phyloP scores from a whole-genome alignment of 495 filamentous ascomycete species.

The Xylaria grammica region DNA sequence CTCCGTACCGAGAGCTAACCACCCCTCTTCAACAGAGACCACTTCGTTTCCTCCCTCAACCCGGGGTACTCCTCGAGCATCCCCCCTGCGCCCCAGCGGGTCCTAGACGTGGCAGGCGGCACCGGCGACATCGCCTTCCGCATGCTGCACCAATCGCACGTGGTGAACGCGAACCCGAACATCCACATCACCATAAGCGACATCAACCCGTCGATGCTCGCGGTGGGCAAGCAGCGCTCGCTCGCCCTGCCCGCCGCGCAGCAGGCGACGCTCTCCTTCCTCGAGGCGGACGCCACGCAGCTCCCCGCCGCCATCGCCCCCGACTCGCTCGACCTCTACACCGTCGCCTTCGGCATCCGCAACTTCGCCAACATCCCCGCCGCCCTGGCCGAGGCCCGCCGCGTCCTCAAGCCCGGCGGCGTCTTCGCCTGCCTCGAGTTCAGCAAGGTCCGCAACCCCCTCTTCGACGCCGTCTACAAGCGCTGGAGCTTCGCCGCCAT shows the following conservation, averaged over 20 bases:
- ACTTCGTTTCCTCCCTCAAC: conserved; percentile 91
- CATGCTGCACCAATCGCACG: conserved; percentile 86
- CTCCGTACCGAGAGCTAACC: neutral
- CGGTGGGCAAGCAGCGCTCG: conserved; percentile 81
- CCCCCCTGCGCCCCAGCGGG: conserved; percentile 60
- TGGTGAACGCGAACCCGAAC: conserved; percentile 76
- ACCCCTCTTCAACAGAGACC: conserved; percentile 58
- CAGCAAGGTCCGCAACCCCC: conserved; percentile 72
- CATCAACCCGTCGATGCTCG: conserved; percentile 94
- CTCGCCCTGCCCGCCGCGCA: conserved; percentile 48
- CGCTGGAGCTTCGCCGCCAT: conserved; percentile 95
- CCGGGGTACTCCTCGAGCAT: conserved; percentile 72
- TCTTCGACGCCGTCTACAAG: conserved; percentile 90
- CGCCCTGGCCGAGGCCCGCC: conserved; percentile 79
- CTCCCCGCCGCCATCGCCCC: conserved; percentile 51
- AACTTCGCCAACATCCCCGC: conserved; percentile 90
- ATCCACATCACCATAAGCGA: conserved; percentile 88
- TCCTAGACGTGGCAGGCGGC: conserved; percentile 96
- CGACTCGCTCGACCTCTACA: conserved; percentile 84
- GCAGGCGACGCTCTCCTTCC: conserved; percentile 66
- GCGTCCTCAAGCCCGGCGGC: conserved; percentile 91
- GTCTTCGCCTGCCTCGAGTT: conserved; percentile 98
- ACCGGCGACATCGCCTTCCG: conserved; percentile 99
- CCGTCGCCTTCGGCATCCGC: conserved; percentile 95
- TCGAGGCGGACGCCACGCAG: conserved; percentile 89